Percentiles rank a stretch among this genome's conserved stretches.
Conservation (phyloP, 2,329 filamentous ascomycete genomes). For the Fusarium temperatum region DNA sequence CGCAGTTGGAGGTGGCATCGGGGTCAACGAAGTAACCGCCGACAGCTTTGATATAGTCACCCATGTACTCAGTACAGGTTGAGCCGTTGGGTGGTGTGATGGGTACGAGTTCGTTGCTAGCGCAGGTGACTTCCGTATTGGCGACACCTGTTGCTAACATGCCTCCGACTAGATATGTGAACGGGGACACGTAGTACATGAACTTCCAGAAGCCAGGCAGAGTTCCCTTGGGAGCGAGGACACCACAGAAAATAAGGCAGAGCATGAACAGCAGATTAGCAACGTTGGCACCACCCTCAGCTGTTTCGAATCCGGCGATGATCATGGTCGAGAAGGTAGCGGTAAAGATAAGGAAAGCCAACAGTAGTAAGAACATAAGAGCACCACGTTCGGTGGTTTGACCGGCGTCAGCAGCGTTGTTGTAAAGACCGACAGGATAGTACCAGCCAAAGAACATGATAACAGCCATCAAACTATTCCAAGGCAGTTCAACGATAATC, state of each 20-base stretch:
- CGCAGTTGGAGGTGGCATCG: constrained; percentile 59
- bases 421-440: constrained; percentile 82
- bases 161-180: constrained; percentile 81
- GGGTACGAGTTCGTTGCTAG: constrained; percentile 72
- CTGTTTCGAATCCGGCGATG: constrained; percentile 72
- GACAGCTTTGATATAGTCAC: constrained; percentile 54
- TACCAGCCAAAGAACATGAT: constrained; percentile 86
- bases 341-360: constrained; percentile 80
- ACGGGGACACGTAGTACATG: constrained; percentile 77
- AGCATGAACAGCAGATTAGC: constrained; percentile 73
- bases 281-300: constrained; percentile 73
- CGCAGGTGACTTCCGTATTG: constrained; percentile 72
- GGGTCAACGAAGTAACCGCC: constrained; percentile 66
- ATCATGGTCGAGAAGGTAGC: constrained; percentile 83
- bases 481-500: constrained; percentile 85
- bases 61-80: constrained; percentile 70
- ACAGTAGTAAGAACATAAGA: constrained; percentile 81
- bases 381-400: constrained; percentile 74
- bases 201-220: constrained; percentile 62
- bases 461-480: constrained; percentile 80
- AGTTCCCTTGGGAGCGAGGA: constrained; percentile 52
- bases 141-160: constrained; percentile 78
- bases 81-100: constrained; percentile 67
- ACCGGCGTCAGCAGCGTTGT: constrained; percentile 70
- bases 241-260: constrained; percentile 54